These are phyloP conservation scores for Cordyceps cateniannulata DNA, from an alignment of 2,329 filamentous ascomycete species.

Conservation along the genomic window DNA sequence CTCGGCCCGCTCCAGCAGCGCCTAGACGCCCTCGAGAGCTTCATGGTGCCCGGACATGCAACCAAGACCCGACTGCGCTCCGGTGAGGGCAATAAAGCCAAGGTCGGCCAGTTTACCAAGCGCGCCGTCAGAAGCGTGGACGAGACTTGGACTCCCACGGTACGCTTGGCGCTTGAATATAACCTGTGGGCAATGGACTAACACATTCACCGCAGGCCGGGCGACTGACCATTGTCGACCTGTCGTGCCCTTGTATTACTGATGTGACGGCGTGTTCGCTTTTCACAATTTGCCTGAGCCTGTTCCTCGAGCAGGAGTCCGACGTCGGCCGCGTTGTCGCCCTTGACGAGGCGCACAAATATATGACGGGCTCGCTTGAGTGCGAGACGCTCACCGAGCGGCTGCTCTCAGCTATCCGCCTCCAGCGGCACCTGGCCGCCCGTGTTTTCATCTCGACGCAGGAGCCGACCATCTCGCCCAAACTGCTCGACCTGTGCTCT, in stretches of 20 bases:
- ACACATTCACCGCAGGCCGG: conserved; percentile 30
- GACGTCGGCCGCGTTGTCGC: conserved; percentile 53
- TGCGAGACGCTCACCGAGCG: conserved; percentile 50
- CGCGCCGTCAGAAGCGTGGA: background rate
- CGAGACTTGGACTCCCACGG: conserved; percentile 9
- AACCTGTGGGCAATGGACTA: background rate
- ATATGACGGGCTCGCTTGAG: conserved; percentile 50
- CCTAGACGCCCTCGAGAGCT: conserved; percentile 57
- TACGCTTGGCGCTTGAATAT: background rate
- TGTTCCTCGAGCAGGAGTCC: conserved; percentile 51
- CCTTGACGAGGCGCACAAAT: conserved; percentile 71
- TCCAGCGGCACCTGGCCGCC: conserved; percentile 60
- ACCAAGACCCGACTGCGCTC: background rate
- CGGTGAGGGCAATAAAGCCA: background rate
- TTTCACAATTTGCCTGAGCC: conserved; percentile 60
- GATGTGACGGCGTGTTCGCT: conserved; percentile 58
- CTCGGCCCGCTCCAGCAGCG: conserved; percentile 49
- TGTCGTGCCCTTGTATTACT: conserved; percentile 63
- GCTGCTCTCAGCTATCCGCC: conserved; percentile 54
- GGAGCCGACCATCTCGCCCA: conserved; percentile 61
- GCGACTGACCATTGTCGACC: conserved; percentile 58
- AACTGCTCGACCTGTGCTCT: conserved; percentile 61
- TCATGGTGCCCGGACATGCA: conserved; percentile 35
- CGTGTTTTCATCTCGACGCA: conserved; percentile 66
- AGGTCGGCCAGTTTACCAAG: background rate